Evolutionary conservation across 495 filamentous ascomycete genomes (phyloP).

Genomic region (Aspergillus coremiiformis): DNA sequence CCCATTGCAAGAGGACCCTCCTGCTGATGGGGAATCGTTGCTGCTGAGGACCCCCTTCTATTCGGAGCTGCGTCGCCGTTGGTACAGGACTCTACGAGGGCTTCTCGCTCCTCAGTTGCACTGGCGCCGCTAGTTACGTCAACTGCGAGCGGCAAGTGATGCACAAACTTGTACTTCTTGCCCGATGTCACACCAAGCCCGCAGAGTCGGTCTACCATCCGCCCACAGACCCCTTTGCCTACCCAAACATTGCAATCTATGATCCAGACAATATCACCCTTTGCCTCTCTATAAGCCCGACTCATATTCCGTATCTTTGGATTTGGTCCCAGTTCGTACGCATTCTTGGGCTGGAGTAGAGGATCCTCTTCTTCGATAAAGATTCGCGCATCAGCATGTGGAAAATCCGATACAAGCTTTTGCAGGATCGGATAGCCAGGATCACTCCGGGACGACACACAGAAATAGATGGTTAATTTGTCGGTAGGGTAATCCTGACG

Average conservation of each 20-base stretch:
- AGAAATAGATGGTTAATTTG: slow-evolving; percentile 77
- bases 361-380: slow-evolving; percentile 88
- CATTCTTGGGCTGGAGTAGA: slow-evolving; percentile 47
- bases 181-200: slow-evolving; percentile 48
- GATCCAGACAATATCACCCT: slow-evolving; percentile 88
- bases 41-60: background rate
- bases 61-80: background rate
- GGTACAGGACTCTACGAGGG: slow-evolving; percentile 27
- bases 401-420: slow-evolving; percentile 62
- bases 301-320: slow-evolving; percentile 98
- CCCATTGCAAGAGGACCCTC: slow-evolving; percentile 34
- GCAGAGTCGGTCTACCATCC: slow-evolving; percentile 81
- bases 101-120: slow-evolving; percentile 34
- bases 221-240: slow-evolving; percentile 62
- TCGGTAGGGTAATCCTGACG: slow-evolving; percentile 69
- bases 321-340: slow-evolving; percentile 75
- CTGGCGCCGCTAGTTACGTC: slow-evolving; percentile 49
- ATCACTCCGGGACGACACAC: slow-evolving; percentile 69
- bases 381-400: slow-evolving; percentile 63
- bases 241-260: slow-evolving; percentile 98
- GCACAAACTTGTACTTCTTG: slow-evolving; percentile 84
- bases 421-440: slow-evolving; percentile 70
- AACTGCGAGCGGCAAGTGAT: slow-evolving; percentile 83
- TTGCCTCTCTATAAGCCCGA: slow-evolving; percentile 87
- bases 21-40: background rate